These are phyloP conservation scores for Abelmoschus esculentus DNA, from an alignment of 345 rosid species.

Conservation along the genomic window DNA sequence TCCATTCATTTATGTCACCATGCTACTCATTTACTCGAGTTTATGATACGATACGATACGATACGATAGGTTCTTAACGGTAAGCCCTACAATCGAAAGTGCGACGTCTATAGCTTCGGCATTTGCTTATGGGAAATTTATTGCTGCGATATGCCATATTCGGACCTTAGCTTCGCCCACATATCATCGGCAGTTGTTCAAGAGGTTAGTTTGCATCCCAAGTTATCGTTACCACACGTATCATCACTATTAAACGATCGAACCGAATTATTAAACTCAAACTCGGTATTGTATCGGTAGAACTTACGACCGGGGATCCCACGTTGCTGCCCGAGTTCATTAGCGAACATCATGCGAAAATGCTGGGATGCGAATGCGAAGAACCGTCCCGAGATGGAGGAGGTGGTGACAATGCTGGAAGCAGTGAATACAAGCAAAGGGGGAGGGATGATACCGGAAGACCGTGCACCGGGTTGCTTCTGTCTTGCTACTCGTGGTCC, in stretches of 20 bases:
- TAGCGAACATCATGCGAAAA: conserved; percentile 62
- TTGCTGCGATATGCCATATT: conserved; percentile 93
- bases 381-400: conserved; percentile 81
- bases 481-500: conserved; percentile 84
- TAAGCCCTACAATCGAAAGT: conserved; percentile 83
- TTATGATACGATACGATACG: too few species aligned
- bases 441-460: conserved; percentile 96
- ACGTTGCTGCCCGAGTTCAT: conserved; percentile 67
- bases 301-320: conserved; percentile 85
- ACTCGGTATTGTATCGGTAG: conserved; percentile 27
- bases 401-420: conserved; percentile 76
- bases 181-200: conserved; percentile 76
- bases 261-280: neutral
- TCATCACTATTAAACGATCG: too few species aligned
- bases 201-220: conserved; percentile 38
- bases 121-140: conserved; percentile 82
- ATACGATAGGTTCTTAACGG: conserved; percentile 70
- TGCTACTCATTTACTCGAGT: neutral
- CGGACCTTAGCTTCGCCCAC: conserved; percentile 75
- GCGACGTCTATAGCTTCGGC: conserved; percentile 42
- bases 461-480: conserved; percentile 52
- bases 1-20: neutral
- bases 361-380: conserved; percentile 80
- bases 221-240: neutral
- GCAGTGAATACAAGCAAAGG: conserved; percentile 78